These are phyloP conservation scores for Nidularia sp. DNA, from an alignment of 768 basidiomycete genomes.

Conservation along the genomic window DNA sequence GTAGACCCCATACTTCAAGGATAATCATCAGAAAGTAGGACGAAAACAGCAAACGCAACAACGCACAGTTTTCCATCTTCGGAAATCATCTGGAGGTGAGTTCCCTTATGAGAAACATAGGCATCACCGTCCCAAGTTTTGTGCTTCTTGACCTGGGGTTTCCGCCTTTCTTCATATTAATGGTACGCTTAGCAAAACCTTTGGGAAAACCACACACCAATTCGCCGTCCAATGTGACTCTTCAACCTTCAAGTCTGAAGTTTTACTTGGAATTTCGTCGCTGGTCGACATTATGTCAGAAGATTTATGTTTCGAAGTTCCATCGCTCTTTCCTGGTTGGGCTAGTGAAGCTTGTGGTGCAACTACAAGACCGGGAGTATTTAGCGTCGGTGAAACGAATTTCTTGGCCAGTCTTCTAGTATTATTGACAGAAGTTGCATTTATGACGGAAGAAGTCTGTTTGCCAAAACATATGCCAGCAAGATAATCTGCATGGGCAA, in stretches of 20 bases:
- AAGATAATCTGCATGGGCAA: conserved; percentile 52
- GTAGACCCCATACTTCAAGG: conserved; percentile 52
- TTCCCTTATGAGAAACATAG: conserved; percentile 47
- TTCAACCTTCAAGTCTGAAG: conserved; percentile 7
- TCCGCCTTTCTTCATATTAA: conserved; percentile 48
- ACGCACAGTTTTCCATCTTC: conserved; percentile 70
- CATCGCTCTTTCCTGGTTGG: too few species aligned
- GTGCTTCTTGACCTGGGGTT: conserved; percentile 68
- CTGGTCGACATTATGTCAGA: too few species aligned
- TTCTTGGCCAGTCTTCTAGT: conserved; percentile 15
- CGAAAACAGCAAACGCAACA: too few species aligned
- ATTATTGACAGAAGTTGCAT: conserved; percentile 12
- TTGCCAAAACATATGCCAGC: conserved; percentile 64
- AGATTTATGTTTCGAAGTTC: too few species aligned
- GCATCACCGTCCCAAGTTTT: conserved; percentile 86
- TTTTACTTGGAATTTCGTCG: too few species aligned
- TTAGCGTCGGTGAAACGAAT: conserved; percentile 17
- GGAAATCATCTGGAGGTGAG: conserved; percentile 57
- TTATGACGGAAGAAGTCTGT: conserved; percentile 4
- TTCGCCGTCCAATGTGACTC: conserved; percentile 64
- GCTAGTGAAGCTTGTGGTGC: too few species aligned
- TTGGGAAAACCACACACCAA: conserved; percentile 39
- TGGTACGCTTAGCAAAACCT: conserved; percentile 1
- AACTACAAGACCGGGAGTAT: too few species aligned
- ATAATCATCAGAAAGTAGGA: too few species aligned